A percentile compares a stretch with the other conserved stretches of the same genome.
Conservation (phyloP, 805 yeast species). For the Debaryomyces castellii region DNA sequence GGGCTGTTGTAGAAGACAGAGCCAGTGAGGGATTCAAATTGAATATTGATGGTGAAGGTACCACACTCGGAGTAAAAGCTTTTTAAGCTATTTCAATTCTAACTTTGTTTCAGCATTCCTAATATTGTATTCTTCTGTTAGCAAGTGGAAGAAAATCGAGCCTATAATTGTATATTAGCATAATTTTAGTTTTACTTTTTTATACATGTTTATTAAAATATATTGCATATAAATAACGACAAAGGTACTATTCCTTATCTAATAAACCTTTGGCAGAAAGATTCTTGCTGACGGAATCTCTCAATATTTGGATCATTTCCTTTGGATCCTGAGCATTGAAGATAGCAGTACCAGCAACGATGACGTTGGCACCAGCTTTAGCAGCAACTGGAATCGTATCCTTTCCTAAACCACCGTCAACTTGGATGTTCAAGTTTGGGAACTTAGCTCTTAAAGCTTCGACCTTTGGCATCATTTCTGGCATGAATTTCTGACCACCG, state of each 20-base stretch:
- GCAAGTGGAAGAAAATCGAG: not conserved
- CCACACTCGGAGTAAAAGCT: constrained; percentile 77
- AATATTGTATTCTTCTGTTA: not conserved
- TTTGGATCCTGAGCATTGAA: constrained; percentile 81
- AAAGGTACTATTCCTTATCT: constrained; percentile 4
- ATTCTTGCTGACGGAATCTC: constrained; percentile 55
- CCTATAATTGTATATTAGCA: constrained; percentile 4
- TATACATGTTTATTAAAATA: not conserved
- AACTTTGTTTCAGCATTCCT: not conserved
- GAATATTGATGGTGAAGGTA: constrained; percentile 63
- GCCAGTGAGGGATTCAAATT: constrained; percentile 46
- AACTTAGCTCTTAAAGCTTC: constrained; percentile 66
- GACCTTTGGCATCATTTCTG: constrained; percentile 95
- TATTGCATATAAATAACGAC: constrained; percentile 1
- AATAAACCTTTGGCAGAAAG: constrained; percentile 47
- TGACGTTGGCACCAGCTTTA: constrained; percentile 96
- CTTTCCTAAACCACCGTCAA: constrained; percentile 93
- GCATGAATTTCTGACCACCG: constrained; percentile 97
- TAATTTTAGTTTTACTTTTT: constrained; percentile 2
- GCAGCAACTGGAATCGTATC: constrained; percentile 87
- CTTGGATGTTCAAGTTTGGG: constrained; percentile 86
- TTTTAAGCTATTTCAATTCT: constrained; percentile 28
- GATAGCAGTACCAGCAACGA: constrained; percentile 95
- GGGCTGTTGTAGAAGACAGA: constrained; percentile 68
- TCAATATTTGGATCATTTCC: constrained; percentile 69